Conservation (phyloP, 2,329 filamentous ascomycete genomes). For the Ambrosiella xylebori region DNA sequence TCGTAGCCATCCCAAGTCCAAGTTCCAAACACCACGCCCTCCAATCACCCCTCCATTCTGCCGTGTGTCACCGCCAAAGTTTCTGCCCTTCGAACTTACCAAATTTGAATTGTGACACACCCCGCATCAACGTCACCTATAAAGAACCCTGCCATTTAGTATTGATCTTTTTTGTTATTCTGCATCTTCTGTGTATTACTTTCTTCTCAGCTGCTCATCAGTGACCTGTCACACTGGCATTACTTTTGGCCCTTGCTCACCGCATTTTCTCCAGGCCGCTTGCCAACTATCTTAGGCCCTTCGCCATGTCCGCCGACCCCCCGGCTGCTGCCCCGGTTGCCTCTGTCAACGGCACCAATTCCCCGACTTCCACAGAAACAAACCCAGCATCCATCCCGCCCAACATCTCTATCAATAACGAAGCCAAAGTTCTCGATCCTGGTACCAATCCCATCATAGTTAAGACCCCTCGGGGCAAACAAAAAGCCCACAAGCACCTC, state of each 20-base stretch:
- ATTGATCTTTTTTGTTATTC: too few species aligned
- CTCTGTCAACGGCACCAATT: background rate
- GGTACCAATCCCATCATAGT: slow-evolving; percentile 10
- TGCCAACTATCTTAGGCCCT: background rate
- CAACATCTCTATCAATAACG: slow-evolving; percentile 9
- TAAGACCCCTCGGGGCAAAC: slow-evolving; percentile 8
- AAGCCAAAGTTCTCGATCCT: slow-evolving; percentile 5
- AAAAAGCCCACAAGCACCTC: slow-evolving; percentile 13
- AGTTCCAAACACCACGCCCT: background rate
- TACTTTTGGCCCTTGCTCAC: background rate
- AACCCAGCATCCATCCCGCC: slow-evolving; percentile 1
- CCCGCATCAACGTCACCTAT: background rate
- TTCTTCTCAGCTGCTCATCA: background rate
- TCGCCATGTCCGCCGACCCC: background rate
- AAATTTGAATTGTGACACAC: background rate
- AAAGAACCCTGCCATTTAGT: background rate
- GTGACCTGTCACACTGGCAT: background rate
- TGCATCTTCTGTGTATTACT: background rate
- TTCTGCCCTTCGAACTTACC: slow-evolving; percentile 11
- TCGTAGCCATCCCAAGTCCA: background rate
- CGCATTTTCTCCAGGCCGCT: background rate
- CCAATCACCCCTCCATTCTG: slow-evolving; percentile 15
- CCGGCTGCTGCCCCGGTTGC: background rate
- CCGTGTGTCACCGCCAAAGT: slow-evolving; percentile 18
- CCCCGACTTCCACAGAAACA: background rate